Percentiles rank a stretch among this genome's conserved stretches.
phyloP scores from a whole-genome alignment of 352 stramenopile genomes.

The Phytophthora pini region DNA sequence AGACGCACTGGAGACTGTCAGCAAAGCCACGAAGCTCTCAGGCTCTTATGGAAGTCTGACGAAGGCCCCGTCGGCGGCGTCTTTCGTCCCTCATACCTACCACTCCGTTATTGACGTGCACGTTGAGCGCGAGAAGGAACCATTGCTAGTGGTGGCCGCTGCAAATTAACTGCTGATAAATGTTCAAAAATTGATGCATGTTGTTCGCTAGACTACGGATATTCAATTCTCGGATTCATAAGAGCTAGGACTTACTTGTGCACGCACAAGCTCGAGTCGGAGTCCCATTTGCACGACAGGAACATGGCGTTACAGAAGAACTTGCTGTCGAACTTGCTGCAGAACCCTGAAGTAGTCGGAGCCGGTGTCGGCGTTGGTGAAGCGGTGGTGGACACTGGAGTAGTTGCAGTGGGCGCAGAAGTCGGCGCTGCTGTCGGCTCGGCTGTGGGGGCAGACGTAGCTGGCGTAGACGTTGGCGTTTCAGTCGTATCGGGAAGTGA shows the following conservation, averaged over 20 bases:
- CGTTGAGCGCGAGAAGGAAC: conserved; percentile 26
- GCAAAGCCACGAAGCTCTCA: conserved; percentile 10
- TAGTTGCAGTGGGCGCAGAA: neutral
- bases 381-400: neutral
- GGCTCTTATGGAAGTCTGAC: conserved; percentile 30
- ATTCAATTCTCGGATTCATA: neutral
- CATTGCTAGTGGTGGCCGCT: conserved; percentile 28
- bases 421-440: neutral
- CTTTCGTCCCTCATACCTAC: conserved; percentile 16
- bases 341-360: conserved; percentile 5
- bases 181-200: conserved; percentile 11
- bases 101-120: conserved; percentile 23
- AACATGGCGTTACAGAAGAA: conserved; percentile 32
- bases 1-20: conserved; percentile 18
- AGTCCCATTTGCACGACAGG: conserved; percentile 28
- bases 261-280: conserved; percentile 9
- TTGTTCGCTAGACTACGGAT: conserved; percentile 12
- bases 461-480: neutral
- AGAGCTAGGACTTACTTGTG: conserved; percentile 11
- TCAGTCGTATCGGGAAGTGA: conserved; percentile 11
- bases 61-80: neutral
- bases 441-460: neutral
- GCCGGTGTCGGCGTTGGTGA: conserved; percentile 13
- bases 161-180: conserved; percentile 27
- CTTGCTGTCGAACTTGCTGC: conserved; percentile 24